phyloP scores from a whole-genome alignment of 1,139 yeast genomes.

The Debaryomyces robertsiae region DNA sequence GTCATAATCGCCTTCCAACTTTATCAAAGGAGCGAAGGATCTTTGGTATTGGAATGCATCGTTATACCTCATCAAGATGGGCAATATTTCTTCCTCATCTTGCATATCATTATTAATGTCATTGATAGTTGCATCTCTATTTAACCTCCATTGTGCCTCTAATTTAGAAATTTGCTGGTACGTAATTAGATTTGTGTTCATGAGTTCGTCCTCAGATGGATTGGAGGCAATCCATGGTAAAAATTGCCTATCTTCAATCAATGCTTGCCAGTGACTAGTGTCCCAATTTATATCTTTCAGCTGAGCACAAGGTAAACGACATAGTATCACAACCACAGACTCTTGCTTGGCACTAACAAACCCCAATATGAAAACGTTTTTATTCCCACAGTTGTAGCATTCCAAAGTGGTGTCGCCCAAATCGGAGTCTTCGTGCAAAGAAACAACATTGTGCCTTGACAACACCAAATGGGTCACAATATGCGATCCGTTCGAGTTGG shows the following conservation, averaged over 20 bases:
- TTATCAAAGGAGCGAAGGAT: conserved; percentile 80
- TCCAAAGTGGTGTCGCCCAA: conserved; percentile 84
- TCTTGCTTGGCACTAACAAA: conserved; percentile 87
- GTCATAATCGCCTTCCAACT: conserved; percentile 81
- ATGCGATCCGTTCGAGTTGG: conserved; percentile 69
- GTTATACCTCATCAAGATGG: conserved; percentile 72
- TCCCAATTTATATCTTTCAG: conserved; percentile 81
- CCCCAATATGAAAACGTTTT: conserved; percentile 80
- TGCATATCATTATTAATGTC: conserved; percentile 50
- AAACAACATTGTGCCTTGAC: conserved; percentile 74
- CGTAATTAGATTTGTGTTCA: conserved; percentile 56
- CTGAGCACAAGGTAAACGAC: conserved; percentile 90
- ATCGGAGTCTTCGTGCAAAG: conserved; percentile 78
- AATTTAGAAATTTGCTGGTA: conserved; percentile 70
- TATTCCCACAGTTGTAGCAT: conserved; percentile 88
- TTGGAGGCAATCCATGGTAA: conserved; percentile 76
- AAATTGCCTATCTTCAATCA: conserved; percentile 78
- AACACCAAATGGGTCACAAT: conserved; percentile 84
- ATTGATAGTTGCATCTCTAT: conserved; percentile 66
- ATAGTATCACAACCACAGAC: conserved; percentile 81
- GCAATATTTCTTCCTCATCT: conserved; percentile 64
- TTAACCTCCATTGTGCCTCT: conserved; percentile 81
- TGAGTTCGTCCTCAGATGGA: conserved; percentile 66
- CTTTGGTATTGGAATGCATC: conserved; percentile 89
- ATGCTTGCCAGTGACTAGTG: conserved; percentile 83